phyloP scores from a whole-genome alignment of 2,329 filamentous ascomycete species.

The Xylariaceae sp. region DNA sequence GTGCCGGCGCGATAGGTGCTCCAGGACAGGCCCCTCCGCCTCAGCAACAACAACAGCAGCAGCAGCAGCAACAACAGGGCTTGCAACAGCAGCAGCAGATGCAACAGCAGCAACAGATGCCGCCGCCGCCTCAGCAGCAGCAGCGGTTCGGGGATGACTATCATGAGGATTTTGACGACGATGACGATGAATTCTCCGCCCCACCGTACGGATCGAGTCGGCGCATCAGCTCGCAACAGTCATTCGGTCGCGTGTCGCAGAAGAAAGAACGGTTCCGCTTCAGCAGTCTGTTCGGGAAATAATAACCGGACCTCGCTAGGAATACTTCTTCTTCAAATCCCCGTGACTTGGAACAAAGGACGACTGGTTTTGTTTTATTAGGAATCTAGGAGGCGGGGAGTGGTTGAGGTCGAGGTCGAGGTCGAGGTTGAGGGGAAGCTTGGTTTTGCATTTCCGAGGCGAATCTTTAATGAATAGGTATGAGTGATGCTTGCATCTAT shows the following conservation, averaged over 20 bases:
- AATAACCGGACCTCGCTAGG: background rate
- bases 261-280: slow-evolving; percentile 32
- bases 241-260: slow-evolving; percentile 30
- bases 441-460: background rate
- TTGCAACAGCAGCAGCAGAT: slow-evolving; percentile 1
- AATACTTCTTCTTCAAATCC: no score
- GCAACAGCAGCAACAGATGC: background rate
- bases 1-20: slow-evolving; percentile 5
- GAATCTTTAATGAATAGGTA: background rate
- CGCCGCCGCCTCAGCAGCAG: background rate
- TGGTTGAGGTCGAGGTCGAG: background rate
- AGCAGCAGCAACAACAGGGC: background rate
- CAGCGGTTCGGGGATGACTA: slow-evolving; percentile 13
- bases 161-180: slow-evolving; percentile 15
- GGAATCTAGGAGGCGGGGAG: background rate
- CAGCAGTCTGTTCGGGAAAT: slow-evolving; percentile 21
- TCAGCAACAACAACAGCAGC: background rate
- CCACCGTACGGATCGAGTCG: slow-evolving; percentile 23
- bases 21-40: background rate
- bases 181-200: slow-evolving; percentile 25
- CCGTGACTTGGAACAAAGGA: no score
- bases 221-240: slow-evolving; percentile 32
- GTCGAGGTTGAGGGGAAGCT: background rate
- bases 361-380: background rate
- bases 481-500: background rate